A percentile compares a stretch with the other conserved stretches of the same genome.
Conservation (phyloP, 2,329 filamentous ascomycete genomes). For the Clonostachys rosea region DNA sequence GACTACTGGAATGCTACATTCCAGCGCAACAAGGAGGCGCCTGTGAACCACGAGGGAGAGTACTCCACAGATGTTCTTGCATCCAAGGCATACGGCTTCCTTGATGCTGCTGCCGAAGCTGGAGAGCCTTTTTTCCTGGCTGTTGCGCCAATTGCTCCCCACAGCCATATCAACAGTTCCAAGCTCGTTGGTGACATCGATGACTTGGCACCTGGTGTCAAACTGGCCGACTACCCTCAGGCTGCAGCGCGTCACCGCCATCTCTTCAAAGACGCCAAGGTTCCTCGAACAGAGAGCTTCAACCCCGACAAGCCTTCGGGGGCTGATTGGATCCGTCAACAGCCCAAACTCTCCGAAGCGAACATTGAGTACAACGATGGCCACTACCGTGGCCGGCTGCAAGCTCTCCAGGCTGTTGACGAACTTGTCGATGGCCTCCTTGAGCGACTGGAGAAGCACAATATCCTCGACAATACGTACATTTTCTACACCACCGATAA, state of each 20-base stretch:
- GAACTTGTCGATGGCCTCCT: conserved; percentile 35
- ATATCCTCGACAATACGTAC: conserved; percentile 35
- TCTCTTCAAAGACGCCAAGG: conserved; percentile 52
- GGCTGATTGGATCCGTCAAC: conserved; percentile 36
- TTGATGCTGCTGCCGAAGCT: conserved; percentile 36
- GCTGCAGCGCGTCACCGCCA: conserved; percentile 50
- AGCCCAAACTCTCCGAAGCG: conserved; percentile 23
- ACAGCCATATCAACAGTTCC: conserved; percentile 1
- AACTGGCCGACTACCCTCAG: conserved; percentile 15
- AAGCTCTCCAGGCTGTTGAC: conserved; percentile 37
- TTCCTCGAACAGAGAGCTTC: conserved; percentile 62
- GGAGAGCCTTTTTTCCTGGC: conserved; percentile 49
- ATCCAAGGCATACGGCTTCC: conserved; percentile 41
- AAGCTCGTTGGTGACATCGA: no score
- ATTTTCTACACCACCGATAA: conserved; percentile 48
- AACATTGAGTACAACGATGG: conserved; percentile 27
- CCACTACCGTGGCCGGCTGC: conserved; percentile 33
- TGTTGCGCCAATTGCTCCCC: conserved; percentile 37
- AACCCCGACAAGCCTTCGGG: conserved; percentile 45
- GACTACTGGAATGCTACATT: conserved; percentile 62
- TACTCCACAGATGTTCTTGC: conserved; percentile 49
- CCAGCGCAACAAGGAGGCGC: conserved; percentile 51
- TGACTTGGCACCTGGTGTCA: no score
- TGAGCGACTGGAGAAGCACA: conserved; percentile 18
- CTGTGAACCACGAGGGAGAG: conserved; percentile 44